Conservation (phyloP, 352 stramenopile species). For the Phytophthora crassamura region DNA sequence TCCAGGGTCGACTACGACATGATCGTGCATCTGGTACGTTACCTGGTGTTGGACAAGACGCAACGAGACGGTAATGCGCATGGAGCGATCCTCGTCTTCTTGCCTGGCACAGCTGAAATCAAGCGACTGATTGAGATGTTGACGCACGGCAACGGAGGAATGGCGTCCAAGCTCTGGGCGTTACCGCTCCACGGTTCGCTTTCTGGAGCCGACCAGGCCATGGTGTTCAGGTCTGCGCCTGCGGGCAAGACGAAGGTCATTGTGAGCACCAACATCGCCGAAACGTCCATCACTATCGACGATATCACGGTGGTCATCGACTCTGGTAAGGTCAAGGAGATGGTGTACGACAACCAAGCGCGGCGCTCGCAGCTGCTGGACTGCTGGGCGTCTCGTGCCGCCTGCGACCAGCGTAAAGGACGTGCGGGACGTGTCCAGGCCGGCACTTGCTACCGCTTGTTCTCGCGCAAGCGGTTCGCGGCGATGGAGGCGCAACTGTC, state of each 20-base stretch:
- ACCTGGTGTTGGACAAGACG: conserved; percentile 59
- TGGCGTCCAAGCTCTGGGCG: conserved; percentile 66
- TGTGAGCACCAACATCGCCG: conserved; percentile 90
- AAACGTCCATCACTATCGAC: conserved; percentile 91
- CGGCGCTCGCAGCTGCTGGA: conserved; percentile 82
- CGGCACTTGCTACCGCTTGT: conserved; percentile 82
- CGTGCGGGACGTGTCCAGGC: conserved; percentile 84
- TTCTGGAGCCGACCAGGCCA: conserved; percentile 72
- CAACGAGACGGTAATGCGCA: conserved; percentile 14
- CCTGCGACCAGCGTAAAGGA: conserved; percentile 85
- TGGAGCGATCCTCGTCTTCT: conserved; percentile 85
- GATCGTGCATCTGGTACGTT: conserved; percentile 82
- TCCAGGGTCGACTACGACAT: conserved; percentile 95
- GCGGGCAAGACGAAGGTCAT: conserved; percentile 85
- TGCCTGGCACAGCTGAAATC: conserved; percentile 86
- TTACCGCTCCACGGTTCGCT: conserved; percentile 82
- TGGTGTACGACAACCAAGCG: conserved; percentile 83
- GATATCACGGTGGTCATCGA: conserved; percentile 90
- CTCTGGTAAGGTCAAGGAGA: conserved; percentile 89
- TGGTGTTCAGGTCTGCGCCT: conserved; percentile 73
- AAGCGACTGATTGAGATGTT: conserved; percentile 78
- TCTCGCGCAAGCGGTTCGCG: conserved; percentile 66
- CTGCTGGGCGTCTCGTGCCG: conserved; percentile 81
- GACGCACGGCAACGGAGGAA: conserved; percentile 30
- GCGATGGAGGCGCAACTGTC: conserved; percentile 74